Evolutionary conservation across 2,329 filamentous ascomycete genomes (phyloP), one percentile per base, ranked within the genome.

Genomic region (Arthroderma sp.): DNA sequence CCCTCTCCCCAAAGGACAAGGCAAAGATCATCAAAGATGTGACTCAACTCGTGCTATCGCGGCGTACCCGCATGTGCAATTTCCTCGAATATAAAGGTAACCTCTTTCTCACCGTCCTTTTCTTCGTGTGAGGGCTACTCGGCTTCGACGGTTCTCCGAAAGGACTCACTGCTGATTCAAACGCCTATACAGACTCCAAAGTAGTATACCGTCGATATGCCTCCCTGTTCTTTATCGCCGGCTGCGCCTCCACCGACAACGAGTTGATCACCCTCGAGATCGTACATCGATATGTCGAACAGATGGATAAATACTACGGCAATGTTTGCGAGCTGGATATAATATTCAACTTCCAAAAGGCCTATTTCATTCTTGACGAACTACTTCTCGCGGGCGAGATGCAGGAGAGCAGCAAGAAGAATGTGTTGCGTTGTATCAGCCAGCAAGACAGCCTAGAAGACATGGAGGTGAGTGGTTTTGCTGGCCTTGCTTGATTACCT

Each of bases 271-370:
- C 86, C 27, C 85, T 98, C 61, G 91, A 98, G 67, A 87, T 98
- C 61, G 93, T 98, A 58, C 91, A 98, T 67, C 86, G 91, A 68
- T 98, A 98, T 64, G 91, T 98, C 61, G 91, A 98, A 68, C 91
- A 98, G 70, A 98, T 98, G 91, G 91, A 98, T 75, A 98, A 98
- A 67, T 98, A 98, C 72, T 98, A 96, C 66, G 91, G 91, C 66
- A 98, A 98, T 65, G 91, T 98, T 48, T 98, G 91, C 80, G 91
- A 98, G 71, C 78, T 98, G 52, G 88, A 96, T 65, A 95, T 96
- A 68, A 98, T 98, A 65, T 98, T 98, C 77, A 96, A 94, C 64
- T 98, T 98, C 66, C 94, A 94, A 57, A 98, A 98, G 68, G 91
- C 91, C 48, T 98, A 98, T 68, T 98, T 96, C 68, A 98, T 98